Conservation (phyloP, 257 asterid species). For the Voacanga thouarsii region DNA sequence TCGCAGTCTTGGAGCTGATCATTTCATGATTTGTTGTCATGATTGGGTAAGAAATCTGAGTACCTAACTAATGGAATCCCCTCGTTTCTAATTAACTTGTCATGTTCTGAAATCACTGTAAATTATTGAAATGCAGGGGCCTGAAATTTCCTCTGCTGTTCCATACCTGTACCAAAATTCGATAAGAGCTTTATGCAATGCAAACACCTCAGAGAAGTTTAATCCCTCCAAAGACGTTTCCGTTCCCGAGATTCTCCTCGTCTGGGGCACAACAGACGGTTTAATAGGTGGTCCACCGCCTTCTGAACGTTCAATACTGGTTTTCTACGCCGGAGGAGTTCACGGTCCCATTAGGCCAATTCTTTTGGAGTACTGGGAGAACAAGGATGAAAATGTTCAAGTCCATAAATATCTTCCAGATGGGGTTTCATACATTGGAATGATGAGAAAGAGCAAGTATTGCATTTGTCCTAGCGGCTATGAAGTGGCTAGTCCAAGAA, state of each 20-base stretch:
- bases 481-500: constrained; percentile 81
- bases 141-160: constrained; percentile 59
- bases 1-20: constrained; percentile 72
- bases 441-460: constrained; percentile 63
- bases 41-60: constrained; percentile 54
- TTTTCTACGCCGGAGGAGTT: constrained; percentile 78
- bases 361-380: constrained; percentile 74
- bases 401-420: constrained; percentile 64
- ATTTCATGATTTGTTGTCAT: constrained; percentile 82
- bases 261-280: constrained; percentile 58
- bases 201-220: constrained; percentile 75
- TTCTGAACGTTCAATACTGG: constrained; percentile 54
- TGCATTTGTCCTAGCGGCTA: constrained; percentile 87
- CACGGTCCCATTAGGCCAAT: constrained; percentile 82
- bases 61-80: not conserved
- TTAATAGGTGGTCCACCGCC: constrained; percentile 74
- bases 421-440: constrained; percentile 46
- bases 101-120: not conserved
- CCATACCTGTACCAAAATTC: constrained; percentile 65
- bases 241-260: constrained; percentile 72
- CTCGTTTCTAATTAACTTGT: not conserved
- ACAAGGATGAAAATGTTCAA: constrained; percentile 62
- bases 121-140: constrained; percentile 45
- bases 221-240: constrained; percentile 68
- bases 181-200: constrained; percentile 77